Percentiles rank a stretch among this genome's conserved stretches.
phyloP scores from a whole-genome alignment of 129 eudicot genomes.

The Oenanthe sinensis region DNA sequence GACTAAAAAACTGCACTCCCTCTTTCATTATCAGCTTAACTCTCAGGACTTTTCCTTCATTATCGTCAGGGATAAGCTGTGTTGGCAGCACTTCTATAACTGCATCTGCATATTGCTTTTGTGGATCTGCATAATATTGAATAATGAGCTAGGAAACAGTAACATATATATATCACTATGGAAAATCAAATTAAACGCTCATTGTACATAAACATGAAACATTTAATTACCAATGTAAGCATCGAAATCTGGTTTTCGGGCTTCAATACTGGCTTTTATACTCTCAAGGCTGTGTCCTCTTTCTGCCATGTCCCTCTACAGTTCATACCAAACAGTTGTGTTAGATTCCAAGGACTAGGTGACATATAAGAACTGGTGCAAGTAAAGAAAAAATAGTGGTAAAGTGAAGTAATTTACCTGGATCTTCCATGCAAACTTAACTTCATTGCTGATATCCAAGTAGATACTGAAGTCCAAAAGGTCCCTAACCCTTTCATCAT shows the following conservation, averaged over 20 bases:
- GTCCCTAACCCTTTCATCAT: conserved; percentile 74
- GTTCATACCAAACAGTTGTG: background rate
- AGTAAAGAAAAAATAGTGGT: background rate
- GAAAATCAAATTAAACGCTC: background rate
- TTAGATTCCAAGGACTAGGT: background rate
- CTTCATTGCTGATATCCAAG: conserved; percentile 93
- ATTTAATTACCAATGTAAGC: conserved; percentile 72
- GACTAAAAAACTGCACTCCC: conserved; percentile 78
- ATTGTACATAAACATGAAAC: background rate
- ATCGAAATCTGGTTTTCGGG: conserved; percentile 96
- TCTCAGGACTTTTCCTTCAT: conserved; percentile 85
- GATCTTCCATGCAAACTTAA: conserved; percentile 94
- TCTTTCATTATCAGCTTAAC: conserved; percentile 91
- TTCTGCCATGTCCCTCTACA: conserved; percentile 99
- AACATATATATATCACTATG: too few species aligned
- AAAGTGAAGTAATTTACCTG: conserved; percentile 37
- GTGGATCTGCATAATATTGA: conserved; percentile 65
- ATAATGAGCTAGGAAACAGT: background rate
- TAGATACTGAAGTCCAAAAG: conserved; percentile 93
- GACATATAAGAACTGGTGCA: background rate
- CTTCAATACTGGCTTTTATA: conserved; percentile 97
- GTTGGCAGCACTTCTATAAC: conserved; percentile 97
- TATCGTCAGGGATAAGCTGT: conserved; percentile 84
- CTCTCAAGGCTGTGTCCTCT: conserved; percentile 99
- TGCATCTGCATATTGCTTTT: conserved; percentile 94